Conservation (phyloP, 306 rosid genomes). For the Benincasa hispida region DNA sequence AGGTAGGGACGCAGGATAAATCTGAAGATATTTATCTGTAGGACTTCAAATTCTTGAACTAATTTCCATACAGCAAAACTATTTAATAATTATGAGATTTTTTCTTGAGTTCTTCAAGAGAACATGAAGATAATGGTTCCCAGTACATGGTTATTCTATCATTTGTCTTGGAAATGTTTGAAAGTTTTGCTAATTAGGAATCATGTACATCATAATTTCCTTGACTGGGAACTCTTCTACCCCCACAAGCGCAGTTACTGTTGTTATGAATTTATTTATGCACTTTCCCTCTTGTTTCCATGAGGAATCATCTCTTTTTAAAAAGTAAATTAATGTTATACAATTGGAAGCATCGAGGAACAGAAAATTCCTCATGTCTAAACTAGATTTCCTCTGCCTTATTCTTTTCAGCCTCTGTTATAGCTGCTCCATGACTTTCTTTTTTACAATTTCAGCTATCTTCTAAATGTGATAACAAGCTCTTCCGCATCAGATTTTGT, state of each 20-base stretch:
- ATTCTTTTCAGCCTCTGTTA: not conserved
- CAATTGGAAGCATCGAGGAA: not conserved
- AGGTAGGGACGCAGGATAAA: constrained; percentile 33
- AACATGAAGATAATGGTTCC: not conserved
- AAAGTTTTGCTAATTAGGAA: not conserved
- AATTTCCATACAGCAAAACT: not conserved
- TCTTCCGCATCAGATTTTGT: constrained; percentile 61
- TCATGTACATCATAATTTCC: not conserved
- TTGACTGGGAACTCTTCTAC: not conserved
- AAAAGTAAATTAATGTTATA: not conserved
- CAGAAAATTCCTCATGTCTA: not conserved
- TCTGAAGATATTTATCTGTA: not conserved
- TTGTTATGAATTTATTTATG: not conserved
- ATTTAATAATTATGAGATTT: not conserved
- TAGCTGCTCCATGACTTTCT: constrained; percentile 16
- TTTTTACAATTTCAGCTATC: constrained; percentile 63
- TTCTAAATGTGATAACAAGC: constrained; percentile 77
- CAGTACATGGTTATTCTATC: not conserved
- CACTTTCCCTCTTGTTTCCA: not conserved
- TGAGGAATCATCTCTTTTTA: not conserved
- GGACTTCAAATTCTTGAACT: not conserved
- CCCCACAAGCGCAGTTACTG: not conserved
- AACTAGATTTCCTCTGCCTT: not conserved
- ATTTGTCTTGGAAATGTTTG: not conserved
- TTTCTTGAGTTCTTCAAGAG: not conserved